Conservation (phyloP, 1,284 basidiomycete species). For the Tremellales sp. region DNA sequence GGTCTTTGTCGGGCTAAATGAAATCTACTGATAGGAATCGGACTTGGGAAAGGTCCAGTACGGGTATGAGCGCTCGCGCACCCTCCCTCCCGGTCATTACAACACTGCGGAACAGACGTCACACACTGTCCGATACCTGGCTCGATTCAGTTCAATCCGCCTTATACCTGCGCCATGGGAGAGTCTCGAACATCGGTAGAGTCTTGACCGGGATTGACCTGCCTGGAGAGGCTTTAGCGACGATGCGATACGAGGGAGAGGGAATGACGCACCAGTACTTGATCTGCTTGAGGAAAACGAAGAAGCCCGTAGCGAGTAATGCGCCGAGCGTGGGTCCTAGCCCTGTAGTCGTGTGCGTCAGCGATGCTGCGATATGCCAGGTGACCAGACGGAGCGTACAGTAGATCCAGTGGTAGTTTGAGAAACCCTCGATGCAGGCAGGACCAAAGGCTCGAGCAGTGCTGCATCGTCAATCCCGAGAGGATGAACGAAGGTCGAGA, state of each 20-base stretch:
- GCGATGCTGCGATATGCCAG: not conserved
- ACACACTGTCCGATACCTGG: too few species aligned
- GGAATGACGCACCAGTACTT: slow-evolving; percentile 48
- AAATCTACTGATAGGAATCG: too few species aligned
- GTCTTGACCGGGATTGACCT: slow-evolving; percentile 20
- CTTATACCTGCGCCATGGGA: not conserved
- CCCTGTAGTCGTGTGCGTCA: slow-evolving; percentile 49
- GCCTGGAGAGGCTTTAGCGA: slow-evolving; percentile 5
- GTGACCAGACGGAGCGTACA: slow-evolving; percentile 17
- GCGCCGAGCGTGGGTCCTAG: slow-evolving; percentile 61
- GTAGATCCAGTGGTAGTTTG: slow-evolving; percentile 58
- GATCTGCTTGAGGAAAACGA: slow-evolving; percentile 56
- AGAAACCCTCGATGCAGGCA: slow-evolving; percentile 62
- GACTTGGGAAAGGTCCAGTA: too few species aligned
- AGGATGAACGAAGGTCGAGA: not conserved
- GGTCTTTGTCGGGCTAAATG: too few species aligned
- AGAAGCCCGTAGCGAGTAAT: slow-evolving; percentile 58
- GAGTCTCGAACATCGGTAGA: slow-evolving; percentile 11
- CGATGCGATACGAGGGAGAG: not conserved
- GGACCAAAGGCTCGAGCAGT: slow-evolving; percentile 72
- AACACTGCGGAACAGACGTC: too few species aligned
- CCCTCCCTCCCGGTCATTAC: too few species aligned
- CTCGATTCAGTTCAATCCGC: too few species aligned
- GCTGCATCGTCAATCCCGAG: slow-evolving; percentile 49
- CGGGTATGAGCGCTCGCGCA: too few species aligned